Evolutionary conservation across 768 basidiomycete species (phyloP), one percentile per base, ranked within the genome.

Genomic region (Naganishia onofrii): DNA sequence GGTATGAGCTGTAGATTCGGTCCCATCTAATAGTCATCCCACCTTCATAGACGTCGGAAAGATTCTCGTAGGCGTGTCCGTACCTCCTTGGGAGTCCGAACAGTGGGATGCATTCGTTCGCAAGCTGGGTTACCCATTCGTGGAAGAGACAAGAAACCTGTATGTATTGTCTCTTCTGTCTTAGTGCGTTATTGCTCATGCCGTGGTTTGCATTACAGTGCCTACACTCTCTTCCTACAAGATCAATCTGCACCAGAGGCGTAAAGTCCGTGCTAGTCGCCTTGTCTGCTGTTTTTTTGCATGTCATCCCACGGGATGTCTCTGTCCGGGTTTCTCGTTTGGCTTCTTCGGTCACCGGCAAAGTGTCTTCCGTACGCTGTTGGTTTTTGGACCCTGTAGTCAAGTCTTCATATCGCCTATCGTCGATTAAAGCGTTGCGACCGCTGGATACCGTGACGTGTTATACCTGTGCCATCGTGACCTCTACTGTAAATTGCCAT

Each of bases 31-130:
- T 21, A 42, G 26, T 12, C 5, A 51, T 60, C 21, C 0, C 36
- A 1, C 28, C 28, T n/a, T 31, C 8, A 13, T 54, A 95, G 95
- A 98, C 78, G 83, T 97, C 31, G 93, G 93, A 29, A 95, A 89
- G 80, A 90, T 99, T 3, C 83, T 99, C 60, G 91, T 93, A 3
- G 96, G 93, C 1, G 88, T 98, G 65, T 94, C 96, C 79, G 93
- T 97, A 2, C 92, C 93, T 9, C 84, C 84, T 48, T 79, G 82
- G 38, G 90, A 92, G 54, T 82, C 84, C 44, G 82, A 83, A 15
- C 85, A 86, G 60, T 97, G 97, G 74, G 85, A 87, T 66, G 82
- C 83, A 21, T 97, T 91, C 80, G 81, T 99, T 73, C 81, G 86
- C 56, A 86, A 88, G 56, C 83, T 99, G 32, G 90, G 90, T 68